Evolutionary conservation across 192 early-diverging fungal species (phyloP).

Genomic region (Coemansia sp.): DNA sequence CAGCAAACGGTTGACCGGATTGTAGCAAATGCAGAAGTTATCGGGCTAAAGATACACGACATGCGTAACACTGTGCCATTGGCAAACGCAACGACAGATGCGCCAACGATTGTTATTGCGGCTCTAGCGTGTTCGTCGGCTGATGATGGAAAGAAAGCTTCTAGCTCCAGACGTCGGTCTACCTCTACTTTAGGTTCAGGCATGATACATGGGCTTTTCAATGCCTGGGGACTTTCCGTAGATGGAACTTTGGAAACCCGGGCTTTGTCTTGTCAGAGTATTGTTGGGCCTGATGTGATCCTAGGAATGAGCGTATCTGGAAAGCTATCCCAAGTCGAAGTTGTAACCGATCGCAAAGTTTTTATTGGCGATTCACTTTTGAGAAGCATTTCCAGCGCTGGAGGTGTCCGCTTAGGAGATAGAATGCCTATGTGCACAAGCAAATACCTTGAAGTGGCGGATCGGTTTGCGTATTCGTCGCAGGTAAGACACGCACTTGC

Average conservation of each 20-base stretch:
- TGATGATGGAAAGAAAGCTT: neutral
- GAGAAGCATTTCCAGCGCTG: neutral
- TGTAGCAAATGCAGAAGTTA: neutral
- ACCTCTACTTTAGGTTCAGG: neutral
- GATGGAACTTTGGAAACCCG: neutral
- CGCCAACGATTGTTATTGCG: conserved; percentile 11
- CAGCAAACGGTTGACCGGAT: neutral
- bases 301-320: conserved; percentile 41
- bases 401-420: neutral
- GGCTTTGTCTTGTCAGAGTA: conserved; percentile 6
- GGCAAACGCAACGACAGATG: neutral
- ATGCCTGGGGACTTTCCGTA: conserved; percentile 24
- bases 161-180: neutral
- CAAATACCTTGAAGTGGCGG: conserved; percentile 4
- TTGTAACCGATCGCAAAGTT: conserved; percentile 16
- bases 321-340: conserved; percentile 18
- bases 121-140: conserved; percentile 19
- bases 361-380: conserved; percentile 26
- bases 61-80: neutral
- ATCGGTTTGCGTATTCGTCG: conserved; percentile 26
- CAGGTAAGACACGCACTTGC: conserved; percentile 18
- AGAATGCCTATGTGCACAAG: conserved; percentile 6
- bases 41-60: neutral
- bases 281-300: neutral
- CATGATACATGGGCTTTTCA: conserved; percentile 12